Base-by-base conservation (phyloP, 768 basidiomycete genomes). In the Kwoniella newhampshirensis region DNA sequence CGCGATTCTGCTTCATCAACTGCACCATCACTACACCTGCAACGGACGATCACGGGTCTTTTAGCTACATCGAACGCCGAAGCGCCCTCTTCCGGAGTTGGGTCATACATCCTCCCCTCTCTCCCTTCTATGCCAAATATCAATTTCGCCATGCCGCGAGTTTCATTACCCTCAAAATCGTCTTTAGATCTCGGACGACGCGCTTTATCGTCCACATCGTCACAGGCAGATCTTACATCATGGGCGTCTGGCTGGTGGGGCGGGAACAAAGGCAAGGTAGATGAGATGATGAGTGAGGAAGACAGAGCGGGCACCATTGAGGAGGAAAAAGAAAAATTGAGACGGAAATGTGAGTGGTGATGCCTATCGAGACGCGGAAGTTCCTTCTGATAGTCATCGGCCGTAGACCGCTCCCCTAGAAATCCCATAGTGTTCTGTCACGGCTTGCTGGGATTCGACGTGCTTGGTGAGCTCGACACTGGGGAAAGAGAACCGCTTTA, bases 361-460 rank as follows among this genome's bases (percentile, higher is more conserved):
- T 28, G 1, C 21, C 42, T 13, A 42, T 23, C 21, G 40, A 41
- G 42, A 18, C 32, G 12, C 4, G 59, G 58, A 18, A 44, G 23
- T 5, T 21, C 26, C 53, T 26, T 44, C 28, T 30, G 36, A 26
- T 51, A 54, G 18, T 52, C 54, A 20, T 40, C 30, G 30, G 30
- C 28, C 56, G 56, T 30, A 91, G 89, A 93, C 70, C 82, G 83
- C 4, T 81, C 89, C 0, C 87, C 93, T 0, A 82, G 82, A 57
- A 84, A 90, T 61, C 94, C 94, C 0, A 77, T 97, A 42, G 87
- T 98, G 1, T 97, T 98, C 77, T 98, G 94, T 65, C 94, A 98
- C 71, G 94, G 93, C 8, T 82, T 96, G 1, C 81, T 97, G 11
- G 77, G 77, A 12, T 76, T 74, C 52, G 75, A 76, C 54, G 73